phyloP scores from a whole-genome alignment of 2,329 filamentous ascomycete species.

The Tolypocladium ovalisporum region DNA sequence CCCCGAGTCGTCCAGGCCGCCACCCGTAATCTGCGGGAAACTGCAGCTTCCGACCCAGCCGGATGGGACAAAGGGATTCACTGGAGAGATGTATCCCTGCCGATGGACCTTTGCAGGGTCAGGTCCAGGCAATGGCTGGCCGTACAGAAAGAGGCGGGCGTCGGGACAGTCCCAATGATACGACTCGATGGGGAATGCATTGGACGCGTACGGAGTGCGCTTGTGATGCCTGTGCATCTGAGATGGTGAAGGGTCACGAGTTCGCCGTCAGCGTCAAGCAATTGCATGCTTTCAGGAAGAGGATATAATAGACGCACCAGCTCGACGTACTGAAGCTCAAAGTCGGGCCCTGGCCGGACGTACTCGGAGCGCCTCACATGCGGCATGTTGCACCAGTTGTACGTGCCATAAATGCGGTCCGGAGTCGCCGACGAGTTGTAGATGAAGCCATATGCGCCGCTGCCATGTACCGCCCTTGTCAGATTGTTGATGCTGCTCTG shows the following conservation, averaged over 20 bases:
- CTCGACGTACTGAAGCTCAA: constrained; percentile 63
- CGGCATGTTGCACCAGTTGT: constrained; percentile 85
- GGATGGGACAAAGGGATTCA: constrained; percentile 55
- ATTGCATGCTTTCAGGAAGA: neutral
- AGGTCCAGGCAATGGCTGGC: constrained; percentile 41
- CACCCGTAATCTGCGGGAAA: constrained; percentile 69
- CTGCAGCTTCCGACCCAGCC: constrained; percentile 67
- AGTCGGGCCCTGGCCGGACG: constrained; percentile 38
- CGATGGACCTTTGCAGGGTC: constrained; percentile 49
- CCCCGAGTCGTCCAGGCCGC: constrained; percentile 62
- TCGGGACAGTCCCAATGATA: constrained; percentile 66
- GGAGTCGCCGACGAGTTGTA: constrained; percentile 57
- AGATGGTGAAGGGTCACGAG: neutral
- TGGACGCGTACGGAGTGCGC: constrained; percentile 67
- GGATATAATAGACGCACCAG: constrained; percentile 35
- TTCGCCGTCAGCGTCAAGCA: neutral
- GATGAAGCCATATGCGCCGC: constrained; percentile 62
- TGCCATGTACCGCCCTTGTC: constrained; percentile 40
- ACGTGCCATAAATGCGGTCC: constrained; percentile 45
- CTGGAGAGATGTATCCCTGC: constrained; percentile 46
- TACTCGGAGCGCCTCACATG: constrained; percentile 64
- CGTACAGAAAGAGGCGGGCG: constrained; percentile 59
- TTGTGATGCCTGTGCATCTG: constrained; percentile 78
- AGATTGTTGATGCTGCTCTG: constrained; percentile 51
- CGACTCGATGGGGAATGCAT: constrained; percentile 63